Conservation (phyloP, 1,284 basidiomycete species). For the Porogramme epimiltina region DNA sequence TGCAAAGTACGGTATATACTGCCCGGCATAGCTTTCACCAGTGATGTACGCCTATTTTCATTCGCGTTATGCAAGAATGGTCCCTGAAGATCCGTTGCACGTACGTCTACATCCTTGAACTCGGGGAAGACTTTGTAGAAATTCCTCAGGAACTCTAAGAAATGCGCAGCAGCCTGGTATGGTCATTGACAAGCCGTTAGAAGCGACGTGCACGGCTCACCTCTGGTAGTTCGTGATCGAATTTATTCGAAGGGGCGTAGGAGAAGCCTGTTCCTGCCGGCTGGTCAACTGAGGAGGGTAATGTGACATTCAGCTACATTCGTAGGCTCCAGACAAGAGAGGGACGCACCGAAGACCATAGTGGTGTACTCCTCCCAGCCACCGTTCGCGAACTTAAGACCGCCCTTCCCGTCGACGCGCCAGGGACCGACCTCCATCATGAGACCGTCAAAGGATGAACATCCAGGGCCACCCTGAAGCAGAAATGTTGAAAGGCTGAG, state of each 20-base stretch:
- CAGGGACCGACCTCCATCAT: constrained; percentile 99
- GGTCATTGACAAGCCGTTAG: constrained; percentile 7
- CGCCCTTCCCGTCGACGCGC: constrained; percentile 79
- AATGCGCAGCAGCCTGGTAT: constrained; percentile 77
- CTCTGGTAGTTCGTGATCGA: constrained; percentile 78
- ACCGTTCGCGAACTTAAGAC: constrained; percentile 79
- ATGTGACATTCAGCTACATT: not conserved
- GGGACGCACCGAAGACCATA: constrained; percentile 81
- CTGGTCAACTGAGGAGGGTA: constrained; percentile 92
- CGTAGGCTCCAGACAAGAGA: not conserved
- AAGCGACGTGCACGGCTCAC: constrained; percentile 39
- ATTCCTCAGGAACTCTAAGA: constrained; percentile 83
- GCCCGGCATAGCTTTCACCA: constrained; percentile 97
- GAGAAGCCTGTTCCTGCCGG: constrained; percentile 96
- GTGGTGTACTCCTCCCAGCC: constrained; percentile 99
- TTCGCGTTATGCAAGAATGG: not conserved
- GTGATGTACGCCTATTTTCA: constrained; percentile 80
- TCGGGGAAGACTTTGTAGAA: constrained; percentile 95
- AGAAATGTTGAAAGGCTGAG: not conserved
- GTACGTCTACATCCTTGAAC: constrained; percentile 78
- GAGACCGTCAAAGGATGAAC: constrained; percentile 95
- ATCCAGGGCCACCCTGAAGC: constrained; percentile 89
- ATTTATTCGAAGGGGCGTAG: constrained; percentile 85
- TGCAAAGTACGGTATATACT: constrained; percentile 97
- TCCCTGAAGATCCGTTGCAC: constrained; percentile 33